Base-by-base conservation (phyloP, 2,329 filamentous ascomycete species). In the Albophoma yamanashiensis region DNA sequence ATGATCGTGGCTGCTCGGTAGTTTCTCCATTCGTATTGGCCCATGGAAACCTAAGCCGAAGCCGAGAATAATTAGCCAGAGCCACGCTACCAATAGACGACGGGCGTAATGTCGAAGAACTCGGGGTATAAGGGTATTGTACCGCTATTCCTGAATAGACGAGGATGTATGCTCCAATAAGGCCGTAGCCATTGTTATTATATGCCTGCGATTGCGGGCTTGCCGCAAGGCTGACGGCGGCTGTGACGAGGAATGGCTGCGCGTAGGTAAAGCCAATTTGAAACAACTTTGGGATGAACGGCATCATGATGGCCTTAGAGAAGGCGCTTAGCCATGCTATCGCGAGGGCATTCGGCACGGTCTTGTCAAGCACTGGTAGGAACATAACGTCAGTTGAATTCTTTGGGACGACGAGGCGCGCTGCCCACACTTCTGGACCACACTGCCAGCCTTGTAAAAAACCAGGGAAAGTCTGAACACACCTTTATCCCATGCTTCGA, bases 111-210 rank as follows among this genome's bases (percentile, higher is more conserved):
- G 4, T 25, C 5, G n/a, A 25, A 47, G 45, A 14, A 5, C 6
- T 20, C 2, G 12, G 20, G 14, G 36, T 22, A 59, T 4, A 14
- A 12, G 3, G n/a, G 36, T 11, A 20, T 15, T 36, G 22, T 64
- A 68, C 68, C 17, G 68, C 67, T 11, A 67, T 65, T 8, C 68
- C 64, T 7, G 63, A 61, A 34, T 69, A 69, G 12, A 69, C 67
- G 5, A 70, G 60, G 39, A 63, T 55, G 50, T 64, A 69, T n/a
- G 68, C 68, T 12, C 67, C 68, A 47, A 69, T 68, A 50, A 70
- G 58, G 20, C 68, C 68, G 55, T 66, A 68, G 25, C 67, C 66
- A 14, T 57, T 62, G 59, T 66, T 66, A 45, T 65, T 55, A 57
- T 64, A 66, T 12, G 61, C 59, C 34, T 64, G 55, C 36, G 59